Conservation (phyloP, 176 grass and related monocot species). For the Oryza longistaminata region DNA sequence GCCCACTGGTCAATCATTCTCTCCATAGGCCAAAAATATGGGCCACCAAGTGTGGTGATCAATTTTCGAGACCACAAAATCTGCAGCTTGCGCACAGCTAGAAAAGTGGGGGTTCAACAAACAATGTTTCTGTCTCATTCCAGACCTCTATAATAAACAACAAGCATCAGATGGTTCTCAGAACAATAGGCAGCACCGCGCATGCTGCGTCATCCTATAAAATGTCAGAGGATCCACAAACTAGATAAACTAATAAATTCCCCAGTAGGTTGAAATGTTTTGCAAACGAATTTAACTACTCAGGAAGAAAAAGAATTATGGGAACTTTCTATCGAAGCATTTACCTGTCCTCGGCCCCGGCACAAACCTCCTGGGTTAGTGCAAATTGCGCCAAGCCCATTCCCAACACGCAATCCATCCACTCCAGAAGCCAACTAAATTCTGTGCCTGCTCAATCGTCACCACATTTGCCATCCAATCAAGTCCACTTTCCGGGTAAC, state of each 20-base stretch:
- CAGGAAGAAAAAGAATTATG: background rate
- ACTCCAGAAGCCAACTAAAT: constrained; percentile 65
- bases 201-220: background rate
- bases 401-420: constrained; percentile 83
- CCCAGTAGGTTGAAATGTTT: background rate
- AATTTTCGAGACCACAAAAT: no score
- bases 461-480: constrained; percentile 95
- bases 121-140: background rate
- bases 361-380: constrained; percentile 94
- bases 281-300: background rate
- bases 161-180: background rate
- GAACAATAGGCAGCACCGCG: background rate
- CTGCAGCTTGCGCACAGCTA: no score
- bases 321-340: background rate
- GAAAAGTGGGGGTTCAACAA: no score
- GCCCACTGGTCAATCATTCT: no score
- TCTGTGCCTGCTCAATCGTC: constrained; percentile 70
- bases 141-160: background rate
- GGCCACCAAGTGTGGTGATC: no score
- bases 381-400: constrained; percentile 95
- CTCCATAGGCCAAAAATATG: no score
- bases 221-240: constrained; percentile 6
- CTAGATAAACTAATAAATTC: constrained; percentile 5
- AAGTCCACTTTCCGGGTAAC: constrained; percentile 74
- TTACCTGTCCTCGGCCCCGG: constrained; percentile 91